phyloP scores from a whole-genome alignment of 768 basidiomycete species.

The Auriscalpium microsporum region DNA sequence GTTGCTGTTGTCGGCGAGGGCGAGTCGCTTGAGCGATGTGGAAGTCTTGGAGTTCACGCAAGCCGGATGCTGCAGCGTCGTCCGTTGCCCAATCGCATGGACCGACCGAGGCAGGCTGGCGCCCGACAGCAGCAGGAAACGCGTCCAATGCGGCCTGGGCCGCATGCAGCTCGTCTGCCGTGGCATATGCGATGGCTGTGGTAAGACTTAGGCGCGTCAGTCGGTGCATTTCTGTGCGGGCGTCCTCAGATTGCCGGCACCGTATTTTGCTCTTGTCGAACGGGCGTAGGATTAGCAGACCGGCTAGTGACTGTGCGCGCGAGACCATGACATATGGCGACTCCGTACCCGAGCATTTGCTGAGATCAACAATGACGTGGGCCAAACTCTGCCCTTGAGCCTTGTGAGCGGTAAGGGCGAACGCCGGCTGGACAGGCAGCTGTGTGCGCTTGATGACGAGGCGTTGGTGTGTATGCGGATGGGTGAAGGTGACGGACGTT shows the following conservation, averaged over 20 bases:
- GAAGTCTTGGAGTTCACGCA: background rate
- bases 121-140: background rate
- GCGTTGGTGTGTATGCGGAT: constrained; percentile 16
- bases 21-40: background rate
- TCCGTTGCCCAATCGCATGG: background rate
- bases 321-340: constrained; percentile 32
- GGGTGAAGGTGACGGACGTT: constrained; percentile 4
- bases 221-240: background rate
- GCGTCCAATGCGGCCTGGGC: background rate
- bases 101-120: background rate
- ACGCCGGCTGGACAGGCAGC: constrained; percentile 29
- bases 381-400: constrained; percentile 30
- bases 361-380: constrained; percentile 26
- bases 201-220: background rate
- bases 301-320: constrained; percentile 19
- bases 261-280: constrained; percentile 13
- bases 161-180: background rate
- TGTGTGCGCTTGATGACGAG: constrained; percentile 24
- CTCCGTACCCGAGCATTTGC: constrained; percentile 24
- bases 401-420: constrained; percentile 33
- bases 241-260: background rate
- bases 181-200: background rate
- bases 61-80: background rate
- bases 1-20: too few species aligned
- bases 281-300: constrained; percentile 24